A percentile compares a stretch with the other conserved stretches of the same genome.
Evolutionary conservation across 352 stramenopile species (phyloP).

Genomic region (Pythium chondricola): DNA sequence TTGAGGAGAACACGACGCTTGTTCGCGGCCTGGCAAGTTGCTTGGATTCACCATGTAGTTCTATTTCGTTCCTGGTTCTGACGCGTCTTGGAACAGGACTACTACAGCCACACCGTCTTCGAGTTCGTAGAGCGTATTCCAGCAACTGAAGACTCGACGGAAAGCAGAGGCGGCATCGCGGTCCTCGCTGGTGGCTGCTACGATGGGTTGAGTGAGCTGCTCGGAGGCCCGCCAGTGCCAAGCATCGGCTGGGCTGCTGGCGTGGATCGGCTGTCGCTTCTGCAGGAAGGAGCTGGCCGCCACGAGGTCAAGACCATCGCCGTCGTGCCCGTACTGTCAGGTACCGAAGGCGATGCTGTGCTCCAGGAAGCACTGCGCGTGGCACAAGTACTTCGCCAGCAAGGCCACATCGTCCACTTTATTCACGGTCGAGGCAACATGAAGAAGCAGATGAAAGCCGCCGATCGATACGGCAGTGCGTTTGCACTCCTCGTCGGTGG

Average conservation of each 20-base stretch:
- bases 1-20: constrained; percentile 57
- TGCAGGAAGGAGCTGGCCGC: constrained; percentile 27
- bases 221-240: constrained; percentile 49
- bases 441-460: constrained; percentile 87
- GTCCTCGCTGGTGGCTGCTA: constrained; percentile 83
- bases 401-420: constrained; percentile 71
- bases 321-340: constrained; percentile 58
- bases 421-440: constrained; percentile 71
- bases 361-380: constrained; percentile 61
- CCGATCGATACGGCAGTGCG: constrained; percentile 57
- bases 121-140: constrained; percentile 66
- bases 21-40: constrained; percentile 71
- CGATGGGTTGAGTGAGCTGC: constrained; percentile 57
- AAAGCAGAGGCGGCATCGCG: constrained; percentile 46
- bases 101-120: constrained; percentile 88
- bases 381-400: constrained; percentile 56
- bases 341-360: constrained; percentile 34
- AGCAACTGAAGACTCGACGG: constrained; percentile 6
- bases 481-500: constrained; percentile 71
- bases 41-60: not conserved
- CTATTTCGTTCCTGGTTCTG: not conserved
- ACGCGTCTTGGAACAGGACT: constrained; percentile 42
- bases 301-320: constrained; percentile 33
- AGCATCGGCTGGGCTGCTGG: constrained; percentile 85
- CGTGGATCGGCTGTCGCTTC: constrained; percentile 68